Evolutionary conservation across 257 asterid genomes (phyloP).

Genomic region (Echium plantagineum): DNA sequence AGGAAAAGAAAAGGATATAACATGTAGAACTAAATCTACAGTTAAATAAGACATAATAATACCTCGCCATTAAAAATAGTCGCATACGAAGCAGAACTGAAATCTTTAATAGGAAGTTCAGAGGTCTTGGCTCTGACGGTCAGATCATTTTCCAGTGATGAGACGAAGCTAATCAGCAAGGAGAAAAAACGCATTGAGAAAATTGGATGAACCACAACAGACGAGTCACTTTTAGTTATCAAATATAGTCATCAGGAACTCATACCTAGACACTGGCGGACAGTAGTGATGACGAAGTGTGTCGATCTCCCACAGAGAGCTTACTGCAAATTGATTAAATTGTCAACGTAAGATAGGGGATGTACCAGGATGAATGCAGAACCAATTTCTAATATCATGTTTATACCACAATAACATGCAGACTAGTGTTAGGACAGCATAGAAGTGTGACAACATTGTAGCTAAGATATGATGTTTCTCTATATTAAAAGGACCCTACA

Average conservation of each 20-base stretch:
- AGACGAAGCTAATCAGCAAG: slow-evolving; percentile 43
- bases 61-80: slow-evolving; percentile 81
- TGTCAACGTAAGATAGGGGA: not conserved
- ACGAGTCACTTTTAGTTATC: not conserved
- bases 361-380: not conserved
- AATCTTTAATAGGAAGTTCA: slow-evolving; percentile 77
- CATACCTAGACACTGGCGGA: slow-evolving; percentile 79
- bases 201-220: not conserved
- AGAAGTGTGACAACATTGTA: not conserved
- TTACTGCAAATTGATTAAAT: no score
- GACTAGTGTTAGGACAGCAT: no score
- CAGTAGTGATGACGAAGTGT: slow-evolving; percentile 79
- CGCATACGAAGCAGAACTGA: slow-evolving; percentile 74
- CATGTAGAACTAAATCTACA: no score
- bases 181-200: not conserved
- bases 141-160: slow-evolving; percentile 75
- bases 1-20: not conserved
- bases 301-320: slow-evolving; percentile 93
- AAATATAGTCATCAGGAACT: not conserved
- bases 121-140: slow-evolving; percentile 55
- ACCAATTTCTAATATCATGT: no score
- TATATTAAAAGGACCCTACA: not conserved
- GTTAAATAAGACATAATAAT: slow-evolving; percentile 3
- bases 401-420: no score
- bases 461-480: not conserved